Conservation (phyloP, 2,329 filamentous ascomycete species). For the Zelopaecilomyces penicillatus region DNA sequence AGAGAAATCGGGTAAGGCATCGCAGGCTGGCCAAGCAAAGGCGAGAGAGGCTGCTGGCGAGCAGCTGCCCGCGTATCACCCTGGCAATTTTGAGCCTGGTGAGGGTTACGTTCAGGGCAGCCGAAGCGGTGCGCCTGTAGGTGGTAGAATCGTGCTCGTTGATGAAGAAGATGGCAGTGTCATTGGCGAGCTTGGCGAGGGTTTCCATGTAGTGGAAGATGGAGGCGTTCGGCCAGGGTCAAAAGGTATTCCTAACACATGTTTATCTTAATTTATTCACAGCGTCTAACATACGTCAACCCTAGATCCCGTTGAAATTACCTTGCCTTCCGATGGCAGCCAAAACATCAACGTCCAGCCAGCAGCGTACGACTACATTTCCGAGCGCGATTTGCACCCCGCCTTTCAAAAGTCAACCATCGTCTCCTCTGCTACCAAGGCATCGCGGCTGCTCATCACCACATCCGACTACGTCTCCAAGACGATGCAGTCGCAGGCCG, state of each 20-base stretch:
- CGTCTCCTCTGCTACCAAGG: conserved; percentile 78
- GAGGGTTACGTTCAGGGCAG: conserved; percentile 65
- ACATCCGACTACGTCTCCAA: conserved; percentile 73
- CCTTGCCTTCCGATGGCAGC: conserved; percentile 59
- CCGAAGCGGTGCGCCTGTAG: conserved; percentile 38
- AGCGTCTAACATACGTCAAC: background rate
- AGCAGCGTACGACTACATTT: conserved; percentile 61
- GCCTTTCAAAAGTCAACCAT: conserved; percentile 84
- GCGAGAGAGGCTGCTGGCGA: conserved; percentile 34
- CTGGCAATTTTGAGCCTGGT: conserved; percentile 68
- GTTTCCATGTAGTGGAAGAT: conserved; percentile 73
- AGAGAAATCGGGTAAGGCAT: conserved; percentile 12
- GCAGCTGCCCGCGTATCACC: conserved; percentile 63
- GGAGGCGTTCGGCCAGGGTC: conserved; percentile 71
- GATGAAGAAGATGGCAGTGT: conserved; percentile 96
- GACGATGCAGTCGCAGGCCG: conserved; percentile 67
- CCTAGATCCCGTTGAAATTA: conserved; percentile 67
- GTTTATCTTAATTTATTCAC: background rate
- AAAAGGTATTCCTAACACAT: conserved; percentile 57
- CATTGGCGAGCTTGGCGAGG: conserved; percentile 80
- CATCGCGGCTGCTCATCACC: conserved; percentile 86
- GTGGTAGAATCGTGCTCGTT: conserved; percentile 76
- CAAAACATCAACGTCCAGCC: conserved; percentile 59
- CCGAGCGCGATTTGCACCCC: conserved; percentile 72
- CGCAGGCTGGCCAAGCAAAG: conserved; percentile 30